Evolutionary conservation across 2,329 filamentous ascomycete species (phyloP).

Genomic region (Colletotrichum limetticola): DNA sequence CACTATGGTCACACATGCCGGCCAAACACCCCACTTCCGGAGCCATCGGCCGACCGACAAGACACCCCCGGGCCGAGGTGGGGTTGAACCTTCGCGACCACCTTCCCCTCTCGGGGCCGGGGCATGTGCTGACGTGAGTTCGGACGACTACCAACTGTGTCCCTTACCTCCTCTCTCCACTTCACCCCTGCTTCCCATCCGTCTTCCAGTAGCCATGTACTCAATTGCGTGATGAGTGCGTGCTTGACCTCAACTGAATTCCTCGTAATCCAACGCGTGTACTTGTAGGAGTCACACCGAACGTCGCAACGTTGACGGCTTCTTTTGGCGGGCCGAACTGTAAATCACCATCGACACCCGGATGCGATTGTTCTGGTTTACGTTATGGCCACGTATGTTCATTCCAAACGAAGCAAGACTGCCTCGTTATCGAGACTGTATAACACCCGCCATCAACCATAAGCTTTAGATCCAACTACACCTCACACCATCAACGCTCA

Average conservation of each 20-base stretch:
- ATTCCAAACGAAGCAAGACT: background rate
- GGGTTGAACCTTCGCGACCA: background rate
- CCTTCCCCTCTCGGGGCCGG: background rate
- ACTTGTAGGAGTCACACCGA: background rate
- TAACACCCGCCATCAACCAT: background rate
- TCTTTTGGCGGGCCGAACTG: background rate
- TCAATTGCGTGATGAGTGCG: background rate
- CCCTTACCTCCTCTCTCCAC: no score
- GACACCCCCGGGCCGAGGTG: background rate
- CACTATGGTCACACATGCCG: no score
- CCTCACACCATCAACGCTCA: background rate
- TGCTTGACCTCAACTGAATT: background rate
- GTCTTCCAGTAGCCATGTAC: no score
- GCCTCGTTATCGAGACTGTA: background rate
- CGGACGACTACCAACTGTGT: background rate
- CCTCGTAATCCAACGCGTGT: background rate
- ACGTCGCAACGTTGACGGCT: background rate
- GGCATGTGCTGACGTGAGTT: background rate
- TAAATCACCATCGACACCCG: background rate
- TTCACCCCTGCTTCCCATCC: no score
- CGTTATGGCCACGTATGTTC: background rate
- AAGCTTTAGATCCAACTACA: background rate
- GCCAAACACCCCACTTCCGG: background rate
- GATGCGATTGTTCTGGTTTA: background rate
- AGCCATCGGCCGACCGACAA: background rate